These are phyloP conservation scores for Hypoxylon sp. DNA, from an alignment of 2,329 filamentous ascomycete genomes.

Conservation along the genomic window DNA sequence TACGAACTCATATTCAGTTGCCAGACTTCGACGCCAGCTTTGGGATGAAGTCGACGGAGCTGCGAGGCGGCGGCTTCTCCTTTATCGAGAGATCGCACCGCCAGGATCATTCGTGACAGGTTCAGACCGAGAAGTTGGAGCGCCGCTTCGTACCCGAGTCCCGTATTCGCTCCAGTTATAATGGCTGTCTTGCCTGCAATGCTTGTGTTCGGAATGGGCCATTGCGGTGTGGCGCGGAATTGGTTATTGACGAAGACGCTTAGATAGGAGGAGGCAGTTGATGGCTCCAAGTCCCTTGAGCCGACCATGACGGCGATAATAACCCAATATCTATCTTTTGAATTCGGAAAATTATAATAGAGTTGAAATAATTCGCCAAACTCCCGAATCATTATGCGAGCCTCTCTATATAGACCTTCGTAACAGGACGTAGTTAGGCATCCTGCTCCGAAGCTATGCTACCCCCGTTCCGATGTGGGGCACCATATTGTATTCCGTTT, in stretches of 20 bases:
- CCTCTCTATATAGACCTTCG: too few species aligned
- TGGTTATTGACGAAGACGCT: slow-evolving; percentile 14
- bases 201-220: slow-evolving; percentile 17
- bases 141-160: slow-evolving; percentile 61
- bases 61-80: slow-evolving; percentile 56
- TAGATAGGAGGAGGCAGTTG: slow-evolving; percentile 11
- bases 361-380: too few species aligned
- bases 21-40: slow-evolving; percentile 61
- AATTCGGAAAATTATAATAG: too few species aligned
- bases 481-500: too few species aligned
- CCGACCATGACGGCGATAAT: slow-evolving; percentile 2
- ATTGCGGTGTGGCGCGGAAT: slow-evolving; percentile 17
- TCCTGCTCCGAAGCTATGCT: too few species aligned
- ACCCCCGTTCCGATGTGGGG: too few species aligned
- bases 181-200: slow-evolving; percentile 53
- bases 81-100: slow-evolving; percentile 57
- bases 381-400: too few species aligned
- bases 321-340: too few species aligned
- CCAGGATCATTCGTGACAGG: slow-evolving; percentile 60
- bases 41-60: slow-evolving; percentile 48
- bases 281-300: slow-evolving; percentile 12
- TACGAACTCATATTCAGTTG: slow-evolving; percentile 62
- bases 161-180: slow-evolving; percentile 62
- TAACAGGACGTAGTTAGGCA: too few species aligned
- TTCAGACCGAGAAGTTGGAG: slow-evolving; percentile 55